Conservation (phyloP, 2,329 filamentous ascomycete genomes). For the Paraphoma chrysanthemicola region DNA sequence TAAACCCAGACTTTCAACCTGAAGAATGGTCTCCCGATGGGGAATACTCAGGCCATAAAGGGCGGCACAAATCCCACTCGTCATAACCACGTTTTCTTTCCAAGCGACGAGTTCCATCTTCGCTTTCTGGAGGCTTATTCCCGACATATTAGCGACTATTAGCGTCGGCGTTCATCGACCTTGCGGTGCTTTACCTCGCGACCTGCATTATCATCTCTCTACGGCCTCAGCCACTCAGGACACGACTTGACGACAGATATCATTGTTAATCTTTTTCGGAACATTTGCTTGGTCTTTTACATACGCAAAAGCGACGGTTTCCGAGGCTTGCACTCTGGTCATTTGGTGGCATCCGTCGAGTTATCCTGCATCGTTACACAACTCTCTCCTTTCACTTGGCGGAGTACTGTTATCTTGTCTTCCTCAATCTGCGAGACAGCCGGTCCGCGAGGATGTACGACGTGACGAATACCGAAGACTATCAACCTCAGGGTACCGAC, state of each 20-base stretch:
- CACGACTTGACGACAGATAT: constrained; percentile 41
- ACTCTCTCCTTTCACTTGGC: constrained; percentile 20
- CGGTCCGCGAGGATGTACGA: constrained; percentile 40
- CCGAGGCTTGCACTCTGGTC: constrained; percentile 19
- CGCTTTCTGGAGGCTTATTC: constrained; percentile 35
- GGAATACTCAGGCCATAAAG: constrained; percentile 51
- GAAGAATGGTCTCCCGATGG: constrained; percentile 59
- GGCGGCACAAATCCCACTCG: constrained; percentile 47
- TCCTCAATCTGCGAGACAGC: constrained; percentile 33
- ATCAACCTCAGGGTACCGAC: constrained; percentile 48
- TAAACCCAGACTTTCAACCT: constrained; percentile 60
- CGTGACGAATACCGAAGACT: constrained; percentile 49
- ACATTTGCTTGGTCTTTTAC: constrained; percentile 32
- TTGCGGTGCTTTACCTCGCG: constrained; percentile 35
- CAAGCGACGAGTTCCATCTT: constrained; percentile 19
- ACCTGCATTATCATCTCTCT: constrained; percentile 37
- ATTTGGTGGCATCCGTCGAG: constrained; percentile 25
- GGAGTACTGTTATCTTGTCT: constrained; percentile 24
- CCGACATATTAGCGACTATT: constrained; percentile 45
- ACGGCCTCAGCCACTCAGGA: constrained; percentile 39
- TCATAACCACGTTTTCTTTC: constrained; percentile 29
- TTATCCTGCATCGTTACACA: constrained; percentile 27
- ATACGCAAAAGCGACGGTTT: constrained; percentile 39
- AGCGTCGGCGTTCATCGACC: constrained; percentile 46
- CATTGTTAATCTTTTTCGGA: constrained; percentile 45